A percentile compares a stretch with the other conserved stretches of the same genome.
Evolutionary conservation across 2,329 filamentous ascomycete genomes (phyloP).

Genomic region (Amylocarpus encephaloides): DNA sequence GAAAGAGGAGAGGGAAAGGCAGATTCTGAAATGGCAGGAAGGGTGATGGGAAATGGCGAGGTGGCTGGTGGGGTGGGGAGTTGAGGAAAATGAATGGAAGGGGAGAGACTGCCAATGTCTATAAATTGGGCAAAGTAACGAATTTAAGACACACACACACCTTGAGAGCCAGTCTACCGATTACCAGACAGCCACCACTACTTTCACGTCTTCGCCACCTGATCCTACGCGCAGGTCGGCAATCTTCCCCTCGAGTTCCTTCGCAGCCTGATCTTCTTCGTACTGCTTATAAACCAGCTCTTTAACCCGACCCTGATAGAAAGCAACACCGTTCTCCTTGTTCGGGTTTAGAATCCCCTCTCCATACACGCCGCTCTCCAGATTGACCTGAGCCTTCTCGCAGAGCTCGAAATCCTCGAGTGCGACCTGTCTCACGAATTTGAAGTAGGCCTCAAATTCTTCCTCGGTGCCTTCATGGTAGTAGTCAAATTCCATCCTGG

Average conservation of each 20-base stretch:
- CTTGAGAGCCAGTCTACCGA: not conserved
- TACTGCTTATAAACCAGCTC: conserved; percentile 24
- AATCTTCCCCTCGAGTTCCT: conserved; percentile 9
- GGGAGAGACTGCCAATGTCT: too few relatives aligned
- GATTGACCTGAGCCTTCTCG: conserved; percentile 48
- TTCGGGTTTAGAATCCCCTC: conserved; percentile 49
- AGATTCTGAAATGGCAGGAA: too few relatives aligned
- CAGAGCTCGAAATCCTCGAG: conserved; percentile 52
- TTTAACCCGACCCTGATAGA: conserved; percentile 33
- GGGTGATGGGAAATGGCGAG: too few relatives aligned
- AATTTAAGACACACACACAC: too few relatives aligned
- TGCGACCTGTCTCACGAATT: conserved; percentile 49
- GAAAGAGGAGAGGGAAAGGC: too few relatives aligned
- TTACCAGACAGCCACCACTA: not conserved
- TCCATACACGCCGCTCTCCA: conserved; percentile 46
- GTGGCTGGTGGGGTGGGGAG: too few relatives aligned
- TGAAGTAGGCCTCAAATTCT: conserved; percentile 51
- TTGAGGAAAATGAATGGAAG: too few relatives aligned
- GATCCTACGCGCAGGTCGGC: not conserved
- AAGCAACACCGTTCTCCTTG: conserved; percentile 49
- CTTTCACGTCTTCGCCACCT: not conserved
- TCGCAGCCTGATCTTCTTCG: conserved; percentile 16
- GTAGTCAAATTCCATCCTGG: conserved; percentile 54
- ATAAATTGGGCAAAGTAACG: too few relatives aligned
- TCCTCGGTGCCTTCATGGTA: conserved; percentile 45